Conservation (phyloP, 805 yeast species). For the Zygoascus biomembranicola region DNA sequence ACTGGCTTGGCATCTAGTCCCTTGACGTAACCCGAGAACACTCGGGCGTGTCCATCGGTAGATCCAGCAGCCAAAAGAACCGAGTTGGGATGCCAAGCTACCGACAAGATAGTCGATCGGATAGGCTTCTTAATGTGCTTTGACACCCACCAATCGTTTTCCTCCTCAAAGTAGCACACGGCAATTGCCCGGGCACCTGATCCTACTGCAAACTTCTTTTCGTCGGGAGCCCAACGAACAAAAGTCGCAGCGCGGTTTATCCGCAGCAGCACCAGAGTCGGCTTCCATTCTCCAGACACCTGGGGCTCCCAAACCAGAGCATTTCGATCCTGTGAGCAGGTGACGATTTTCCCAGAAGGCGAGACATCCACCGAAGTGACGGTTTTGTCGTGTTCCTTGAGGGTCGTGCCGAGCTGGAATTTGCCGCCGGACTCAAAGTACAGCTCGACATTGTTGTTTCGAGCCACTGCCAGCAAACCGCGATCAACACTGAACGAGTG, state of each 20-base stretch:
- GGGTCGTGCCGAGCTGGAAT: conserved; percentile 56
- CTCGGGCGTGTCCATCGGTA: conserved; percentile 87
- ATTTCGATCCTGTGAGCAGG: conserved; percentile 96
- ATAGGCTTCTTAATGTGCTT: conserved; percentile 95
- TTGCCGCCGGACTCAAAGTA: conserved; percentile 47
- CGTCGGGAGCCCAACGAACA: conserved; percentile 92
- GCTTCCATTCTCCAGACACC: conserved; percentile 58
- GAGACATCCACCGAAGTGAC: conserved; percentile 94
- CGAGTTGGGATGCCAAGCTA: conserved; percentile 91
- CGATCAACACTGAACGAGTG: conserved; percentile 76
- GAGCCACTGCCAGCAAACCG: conserved; percentile 68
- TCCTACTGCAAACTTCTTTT: conserved; percentile 95
- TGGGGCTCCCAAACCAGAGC: conserved; percentile 92
- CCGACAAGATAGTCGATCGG: conserved; percentile 71
- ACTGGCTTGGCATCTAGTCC: conserved; percentile 79
- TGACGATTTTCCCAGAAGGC: conserved; percentile 71
- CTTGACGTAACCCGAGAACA: conserved; percentile 82
- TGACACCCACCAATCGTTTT: conserved; percentile 99
- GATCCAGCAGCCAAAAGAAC: conserved; percentile 86
- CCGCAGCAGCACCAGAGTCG: conserved; percentile 85
- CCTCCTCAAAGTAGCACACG: conserved; percentile 90
- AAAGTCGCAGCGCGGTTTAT: conserved; percentile 93
- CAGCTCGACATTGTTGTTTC: conserved; percentile 66
- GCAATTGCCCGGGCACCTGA: conserved; percentile 92
- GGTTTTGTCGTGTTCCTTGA: conserved; percentile 83